Base-by-base conservation (phyloP, 1,284 basidiomycete species). In the Sporisorium reilianum region DNA sequence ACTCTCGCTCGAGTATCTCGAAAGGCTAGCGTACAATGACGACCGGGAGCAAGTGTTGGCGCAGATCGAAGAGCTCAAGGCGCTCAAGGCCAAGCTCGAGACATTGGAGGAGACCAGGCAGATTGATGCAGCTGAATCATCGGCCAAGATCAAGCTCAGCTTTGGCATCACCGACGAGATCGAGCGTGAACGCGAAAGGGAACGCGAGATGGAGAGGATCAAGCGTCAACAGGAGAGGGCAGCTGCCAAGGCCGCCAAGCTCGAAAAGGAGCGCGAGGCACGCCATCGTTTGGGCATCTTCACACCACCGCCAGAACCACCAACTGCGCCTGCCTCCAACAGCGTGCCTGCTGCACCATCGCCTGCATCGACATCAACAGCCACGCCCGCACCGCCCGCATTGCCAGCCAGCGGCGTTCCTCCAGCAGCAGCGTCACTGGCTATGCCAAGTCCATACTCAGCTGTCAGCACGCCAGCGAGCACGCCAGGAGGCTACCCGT, bases 1-100 rank as follows among this genome's bases (percentile, higher is more conserved):
- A 4, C 30, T 67, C 4, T 71, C 72, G 22, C 64, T 77, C 44
- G 80, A 81, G 64, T 70, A 77, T 22, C 64, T 80, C 20, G 80
- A 81, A 50, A 65, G 80, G 6, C 65, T 80, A 18, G 73, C 75
- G 8, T 80, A 81, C 61, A 75, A 74, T 34, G 77, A 81, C 46
- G 80, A 81, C 41, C 56, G 75, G 26, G 62, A 66, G 16, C 42
- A 70, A 6, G 69, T 75, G 32, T 64, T 77, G 23, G 70, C 66
- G 23, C 57, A 75, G 50, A 74, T 78, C 12, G 70, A 73, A 22
- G 52, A 80, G 55, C 75, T 78, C 53, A 76, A 75, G 32, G 18
- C 61, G 22, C 68, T 68, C 51, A 78, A 78, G 16, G 62, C 70
- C 10, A 62, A 79, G 55, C 68, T 81, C 26, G 80, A 81, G 32